Evolutionary conservation across 2,329 filamentous ascomycete genomes (phyloP), one percentile per base, ranked within the genome.

Genomic region (Aaosphaeria arxii): DNA sequence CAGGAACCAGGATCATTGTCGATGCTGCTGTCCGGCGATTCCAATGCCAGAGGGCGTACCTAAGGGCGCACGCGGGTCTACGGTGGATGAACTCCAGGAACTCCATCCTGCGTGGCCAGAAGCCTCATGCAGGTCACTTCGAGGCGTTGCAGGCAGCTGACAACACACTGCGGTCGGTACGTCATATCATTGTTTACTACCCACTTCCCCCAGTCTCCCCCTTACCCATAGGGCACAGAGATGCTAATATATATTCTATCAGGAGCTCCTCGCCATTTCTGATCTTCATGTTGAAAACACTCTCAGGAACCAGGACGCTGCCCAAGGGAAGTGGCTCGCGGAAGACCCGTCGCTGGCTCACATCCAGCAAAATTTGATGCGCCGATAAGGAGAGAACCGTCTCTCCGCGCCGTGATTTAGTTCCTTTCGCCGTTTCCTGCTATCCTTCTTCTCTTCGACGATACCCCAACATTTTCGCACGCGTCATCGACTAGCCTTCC

Each of bases 11-110:
- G 43, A 78, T 86, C 42, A 82, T 86, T 45, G 69, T 78, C 42
- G 83, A 86, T 61, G 78, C 81, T 36, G 77, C 78, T 43, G 75
- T 81, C 33, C 77, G 83, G 42, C 78, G 83, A 4, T 84, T 85
- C 66, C 77, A 78, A 61, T 82, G 81, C 42, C 81, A 86, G 62
- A 79, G 78, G 54, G 77, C 81, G 45, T 85, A 84, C 56, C 73
- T 85, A 4, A 76, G 77, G 52, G 79, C 79, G 11, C 76, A 79
- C 3, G 80, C 82, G 17, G 82, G 78, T 4, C 70, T 78, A 50
- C 73, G 82, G 58, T 86, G 83, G 83, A 73, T 79, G 53, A 79
- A 81, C 51, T 68, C 76, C 33, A 74, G 83, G 30, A 67, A 73
- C 31, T 72, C 74, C 46, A 66, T 81, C 13, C 62, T 84, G 30